These are phyloP conservation scores for Litsea cubeba DNA, from an alignment of 164 flowering plant species.

Conservation along the genomic window DNA sequence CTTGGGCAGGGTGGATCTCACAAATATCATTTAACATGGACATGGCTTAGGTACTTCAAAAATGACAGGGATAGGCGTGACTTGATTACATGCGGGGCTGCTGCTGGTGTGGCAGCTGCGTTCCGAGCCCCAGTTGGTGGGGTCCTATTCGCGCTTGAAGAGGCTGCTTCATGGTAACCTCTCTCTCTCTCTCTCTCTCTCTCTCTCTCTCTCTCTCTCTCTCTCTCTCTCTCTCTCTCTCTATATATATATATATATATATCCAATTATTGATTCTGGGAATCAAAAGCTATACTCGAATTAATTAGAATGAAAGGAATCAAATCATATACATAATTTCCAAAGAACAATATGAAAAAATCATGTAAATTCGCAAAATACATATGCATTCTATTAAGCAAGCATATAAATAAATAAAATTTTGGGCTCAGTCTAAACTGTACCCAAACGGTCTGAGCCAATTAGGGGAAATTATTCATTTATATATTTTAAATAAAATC, in stretches of 20 bases:
- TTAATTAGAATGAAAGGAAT: not conserved
- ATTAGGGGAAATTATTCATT: not conserved
- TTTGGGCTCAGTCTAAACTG: not conserved
- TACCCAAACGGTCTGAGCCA: not conserved
- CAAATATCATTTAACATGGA: conserved; percentile 83
- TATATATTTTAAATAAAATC: no score
- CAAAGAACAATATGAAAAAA: not conserved
- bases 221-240: no score
- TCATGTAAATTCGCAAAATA: not conserved
- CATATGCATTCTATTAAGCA: not conserved
- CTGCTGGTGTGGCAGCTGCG: conserved; percentile 97
- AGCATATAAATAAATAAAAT: no score
- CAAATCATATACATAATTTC: not conserved
- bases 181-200: not conserved
- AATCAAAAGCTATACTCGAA: not conserved
- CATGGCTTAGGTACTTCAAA: conserved; percentile 82
- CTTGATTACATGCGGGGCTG: conserved; percentile 91
- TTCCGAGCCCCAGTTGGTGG: conserved; percentile 99
- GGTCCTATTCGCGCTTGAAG: conserved; percentile 91
- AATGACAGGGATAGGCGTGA: conserved; percentile 94
- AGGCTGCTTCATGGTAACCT: conserved; percentile 82
- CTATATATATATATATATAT: no score
- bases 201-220: no score
- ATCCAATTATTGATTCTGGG: not conserved
- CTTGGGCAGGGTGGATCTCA: conserved; percentile 95